Percentiles rank a stretch among this genome's conserved stretches.
Evolutionary conservation across 139 green algal genomes (phyloP).

Genomic region (Coccomyxa sp.): DNA sequence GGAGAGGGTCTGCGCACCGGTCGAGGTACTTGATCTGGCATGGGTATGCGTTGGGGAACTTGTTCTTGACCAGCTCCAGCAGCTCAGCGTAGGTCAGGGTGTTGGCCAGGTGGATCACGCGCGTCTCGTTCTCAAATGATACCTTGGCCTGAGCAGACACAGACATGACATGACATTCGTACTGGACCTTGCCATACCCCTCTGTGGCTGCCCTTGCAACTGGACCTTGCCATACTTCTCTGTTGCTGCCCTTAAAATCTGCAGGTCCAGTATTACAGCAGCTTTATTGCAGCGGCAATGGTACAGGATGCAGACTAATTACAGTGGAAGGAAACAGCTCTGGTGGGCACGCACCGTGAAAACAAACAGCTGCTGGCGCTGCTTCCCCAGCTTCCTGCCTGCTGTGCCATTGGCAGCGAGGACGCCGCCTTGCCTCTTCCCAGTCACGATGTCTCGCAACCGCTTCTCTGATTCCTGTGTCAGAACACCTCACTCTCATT

Average conservation of each 20-base stretch:
- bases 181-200: no score
- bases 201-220: no score
- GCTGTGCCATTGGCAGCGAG: slow-evolving; percentile 19
- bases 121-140: slow-evolving; percentile 63
- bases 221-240: no score
- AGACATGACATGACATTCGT: neutral
- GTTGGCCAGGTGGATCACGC: slow-evolving; percentile 56
- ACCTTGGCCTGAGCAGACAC: slow-evolving; percentile 49
- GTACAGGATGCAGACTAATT: neutral
- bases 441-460: slow-evolving; percentile 56
- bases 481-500: neutral
- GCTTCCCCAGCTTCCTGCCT: slow-evolving; percentile 14
- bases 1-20: slow-evolving; percentile 12
- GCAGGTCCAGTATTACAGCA: neutral
- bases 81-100: slow-evolving; percentile 69
- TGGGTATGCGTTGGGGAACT: slow-evolving; percentile 65
- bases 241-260: neutral
- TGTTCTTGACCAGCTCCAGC: slow-evolving; percentile 49
- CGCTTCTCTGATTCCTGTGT: slow-evolving; percentile 59
- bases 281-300: neutral
- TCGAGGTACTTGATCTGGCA: slow-evolving; percentile 50
- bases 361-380: slow-evolving; percentile 13
- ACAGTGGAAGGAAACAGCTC: neutral
- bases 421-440: slow-evolving; percentile 32
- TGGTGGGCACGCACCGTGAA: slow-evolving; percentile 1